Percentiles rank a stretch among this genome's conserved stretches.
Evolutionary conservation across 2,329 filamentous ascomycete genomes (phyloP).

Genomic region (Diaporthe capsici): DNA sequence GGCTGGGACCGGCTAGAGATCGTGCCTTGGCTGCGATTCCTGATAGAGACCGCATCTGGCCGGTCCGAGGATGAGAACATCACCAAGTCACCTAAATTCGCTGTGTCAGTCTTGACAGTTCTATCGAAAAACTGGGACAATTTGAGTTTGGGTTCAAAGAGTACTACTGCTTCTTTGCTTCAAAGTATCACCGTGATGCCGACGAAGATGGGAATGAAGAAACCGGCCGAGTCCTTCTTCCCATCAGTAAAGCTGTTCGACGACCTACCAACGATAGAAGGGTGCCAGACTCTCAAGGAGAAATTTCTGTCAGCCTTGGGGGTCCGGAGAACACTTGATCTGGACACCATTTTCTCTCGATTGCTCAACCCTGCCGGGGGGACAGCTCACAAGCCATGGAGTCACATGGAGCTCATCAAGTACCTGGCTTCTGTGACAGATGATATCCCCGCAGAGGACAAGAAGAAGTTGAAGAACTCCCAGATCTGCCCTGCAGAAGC

Average conservation of each 20-base stretch:
- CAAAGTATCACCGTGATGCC: constrained; percentile 83
- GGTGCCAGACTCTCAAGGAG: constrained; percentile 86
- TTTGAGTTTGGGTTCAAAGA: constrained; percentile 76
- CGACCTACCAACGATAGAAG: constrained; percentile 86
- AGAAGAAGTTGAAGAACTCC: constrained; percentile 82
- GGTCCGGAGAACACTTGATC: constrained; percentile 93
- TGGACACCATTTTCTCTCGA: constrained; percentile 92
- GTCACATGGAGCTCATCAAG: constrained; percentile 93
- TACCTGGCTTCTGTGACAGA: constrained; percentile 91
- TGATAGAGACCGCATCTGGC: constrained; percentile 77
- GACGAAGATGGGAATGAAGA: constrained; percentile 91
- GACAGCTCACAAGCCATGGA: constrained; percentile 77
- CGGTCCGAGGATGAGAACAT: constrained; percentile 77
- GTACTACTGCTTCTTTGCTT: constrained; percentile 75
- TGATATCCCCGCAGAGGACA: constrained; percentile 88
- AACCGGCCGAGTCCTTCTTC: constrained; percentile 90
- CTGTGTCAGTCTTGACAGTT: constrained; percentile 81
- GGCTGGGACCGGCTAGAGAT: constrained; percentile 90
- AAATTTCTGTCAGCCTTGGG: constrained; percentile 88
- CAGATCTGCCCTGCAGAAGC: constrained; percentile 86
- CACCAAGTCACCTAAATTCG: constrained; percentile 79
- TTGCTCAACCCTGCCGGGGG: constrained; percentile 77
- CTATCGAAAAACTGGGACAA: constrained; percentile 93
- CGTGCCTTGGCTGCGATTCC: constrained; percentile 86
- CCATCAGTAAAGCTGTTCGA: constrained; percentile 95